A percentile compares a stretch with the other conserved stretches of the same genome.
These are phyloP conservation scores for Pichia scutulata DNA, from an alignment of 805 yeast species.

Conservation along the genomic window DNA sequence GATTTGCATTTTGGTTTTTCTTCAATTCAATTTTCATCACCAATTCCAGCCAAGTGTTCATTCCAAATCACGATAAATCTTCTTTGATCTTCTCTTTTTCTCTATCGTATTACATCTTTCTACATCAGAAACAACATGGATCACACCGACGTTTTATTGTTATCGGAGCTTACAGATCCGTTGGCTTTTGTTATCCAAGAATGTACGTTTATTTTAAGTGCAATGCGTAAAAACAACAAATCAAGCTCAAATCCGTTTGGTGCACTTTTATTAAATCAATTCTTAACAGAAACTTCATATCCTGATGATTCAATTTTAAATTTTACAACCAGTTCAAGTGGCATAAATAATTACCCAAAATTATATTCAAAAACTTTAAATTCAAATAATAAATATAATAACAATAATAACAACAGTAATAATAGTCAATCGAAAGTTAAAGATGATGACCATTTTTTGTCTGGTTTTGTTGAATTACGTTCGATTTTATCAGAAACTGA, in stretches of 20 bases:
- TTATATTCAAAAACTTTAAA: background rate
- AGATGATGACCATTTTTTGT: slow-evolving; percentile 50
- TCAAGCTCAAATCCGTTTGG: slow-evolving; percentile 67
- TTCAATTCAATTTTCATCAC: background rate
- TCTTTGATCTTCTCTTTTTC: background rate
- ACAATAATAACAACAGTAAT: slow-evolving; percentile 2
- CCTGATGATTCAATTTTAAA: slow-evolving; percentile 23
- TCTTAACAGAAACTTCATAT: slow-evolving; percentile 24
- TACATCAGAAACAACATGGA: background rate
- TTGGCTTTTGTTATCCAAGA: slow-evolving; percentile 78
- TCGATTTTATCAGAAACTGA: slow-evolving; percentile 54
- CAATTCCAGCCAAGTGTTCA: background rate
- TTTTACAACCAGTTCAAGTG: slow-evolving; percentile 7
- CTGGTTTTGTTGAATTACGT: slow-evolving; percentile 74
- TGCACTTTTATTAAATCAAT: slow-evolving; percentile 63
- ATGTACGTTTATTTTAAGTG: slow-evolving; percentile 76
- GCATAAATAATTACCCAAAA: background rate
- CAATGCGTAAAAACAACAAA: slow-evolving; percentile 81
- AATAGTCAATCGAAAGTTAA: slow-evolving; percentile 22
- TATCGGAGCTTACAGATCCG: slow-evolving; percentile 45
- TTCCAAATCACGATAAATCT: background rate
- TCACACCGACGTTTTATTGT: background rate
- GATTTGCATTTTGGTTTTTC: background rate
- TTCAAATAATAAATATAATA: background rate
- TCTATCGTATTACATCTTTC: background rate